Conservation (phyloP, 345 rosid species). For the Excoecaria cochinchinensis region DNA sequence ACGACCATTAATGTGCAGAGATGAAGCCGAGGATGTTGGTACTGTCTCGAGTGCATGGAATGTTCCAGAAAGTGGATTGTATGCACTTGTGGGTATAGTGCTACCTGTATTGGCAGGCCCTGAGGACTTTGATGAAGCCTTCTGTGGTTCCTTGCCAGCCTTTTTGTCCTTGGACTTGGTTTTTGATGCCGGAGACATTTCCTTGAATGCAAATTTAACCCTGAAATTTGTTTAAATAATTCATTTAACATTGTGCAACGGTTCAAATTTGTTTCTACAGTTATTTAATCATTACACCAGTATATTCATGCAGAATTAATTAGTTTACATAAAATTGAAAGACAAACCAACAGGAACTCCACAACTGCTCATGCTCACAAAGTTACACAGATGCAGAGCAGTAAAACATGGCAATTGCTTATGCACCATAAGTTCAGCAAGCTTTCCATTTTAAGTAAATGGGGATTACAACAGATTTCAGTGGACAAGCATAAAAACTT, state of each 20-base stretch:
- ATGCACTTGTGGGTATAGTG: conserved; percentile 66
- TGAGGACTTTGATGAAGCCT: conserved; percentile 52
- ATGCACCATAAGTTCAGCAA: background rate
- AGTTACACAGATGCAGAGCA: background rate
- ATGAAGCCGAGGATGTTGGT: conserved; percentile 45
- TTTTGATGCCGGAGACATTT: conserved; percentile 70
- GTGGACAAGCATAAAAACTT: background rate
- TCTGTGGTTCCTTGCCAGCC: conserved; percentile 62
- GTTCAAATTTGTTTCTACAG: background rate
- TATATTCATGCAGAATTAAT: background rate
- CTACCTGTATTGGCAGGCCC: conserved; percentile 47
- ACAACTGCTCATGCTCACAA: background rate
- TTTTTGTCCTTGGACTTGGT: conserved; percentile 78
- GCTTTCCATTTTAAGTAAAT: background rate
- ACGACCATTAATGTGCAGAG: conserved; percentile 60
- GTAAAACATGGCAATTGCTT: background rate
- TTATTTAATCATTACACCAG: background rate
- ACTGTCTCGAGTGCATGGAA: conserved; percentile 65
- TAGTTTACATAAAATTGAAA: background rate
- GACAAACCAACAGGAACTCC: background rate
- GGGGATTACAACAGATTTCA: background rate
- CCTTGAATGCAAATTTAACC: conserved; percentile 22
- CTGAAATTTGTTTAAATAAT: conserved; percentile 26
- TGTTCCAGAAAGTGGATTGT: conserved; percentile 69
- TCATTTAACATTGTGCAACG: background rate